Base-by-base conservation (phyloP, 805 yeast genomes). In the Hanseniaspora nectarophila region DNA sequence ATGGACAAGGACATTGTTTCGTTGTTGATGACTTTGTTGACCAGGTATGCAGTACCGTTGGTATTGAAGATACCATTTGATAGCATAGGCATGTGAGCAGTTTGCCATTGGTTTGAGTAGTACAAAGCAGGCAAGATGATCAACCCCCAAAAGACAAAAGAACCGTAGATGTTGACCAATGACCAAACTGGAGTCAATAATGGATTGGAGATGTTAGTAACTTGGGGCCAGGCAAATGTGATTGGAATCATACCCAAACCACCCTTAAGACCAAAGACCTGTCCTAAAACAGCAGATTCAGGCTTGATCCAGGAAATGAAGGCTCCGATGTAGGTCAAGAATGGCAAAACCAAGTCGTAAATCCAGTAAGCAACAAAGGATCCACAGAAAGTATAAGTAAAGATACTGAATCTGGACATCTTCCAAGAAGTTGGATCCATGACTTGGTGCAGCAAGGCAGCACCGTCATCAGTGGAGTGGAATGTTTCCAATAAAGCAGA, bases 181-280 rank as follows among this genome's bases (percentile, higher is more conserved):
- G 75, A 72, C 51, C 70, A 68, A 20, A 73, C 67, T 18, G 87
- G 86, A 9, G 85, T 81, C 51, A 79, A 70, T 60, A 82, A 70
- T 10, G 87, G 86, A 20, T 81, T 75, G 16, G 80, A 80, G 56
- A 76, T 66, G 64, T 72, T 69, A 8, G 79, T 73, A 38, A 80
- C 68, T 60, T 77, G 78, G 59, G 75, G 74, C 85, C 85, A 82
- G 64, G 81, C 86, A 59, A 82, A 80, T 16, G 83, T 76, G 43
- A 80, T 62, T 10, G 88, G 88, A 57, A 80, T 63, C 61, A 80
- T 60, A 20, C 85, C 87, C 54, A 81, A 66, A 13, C 89, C 89
- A 15, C 76, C 66, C 9, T 66, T 56, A 6, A 75, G 69, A 45
- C 90, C 90, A 57, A 82, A 81, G 16, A 82, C 67, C 59, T 78